These are phyloP conservation scores for Calonectria pseudoreteaudii DNA, from an alignment of 2,329 filamentous ascomycete genomes.

Conservation along the genomic window DNA sequence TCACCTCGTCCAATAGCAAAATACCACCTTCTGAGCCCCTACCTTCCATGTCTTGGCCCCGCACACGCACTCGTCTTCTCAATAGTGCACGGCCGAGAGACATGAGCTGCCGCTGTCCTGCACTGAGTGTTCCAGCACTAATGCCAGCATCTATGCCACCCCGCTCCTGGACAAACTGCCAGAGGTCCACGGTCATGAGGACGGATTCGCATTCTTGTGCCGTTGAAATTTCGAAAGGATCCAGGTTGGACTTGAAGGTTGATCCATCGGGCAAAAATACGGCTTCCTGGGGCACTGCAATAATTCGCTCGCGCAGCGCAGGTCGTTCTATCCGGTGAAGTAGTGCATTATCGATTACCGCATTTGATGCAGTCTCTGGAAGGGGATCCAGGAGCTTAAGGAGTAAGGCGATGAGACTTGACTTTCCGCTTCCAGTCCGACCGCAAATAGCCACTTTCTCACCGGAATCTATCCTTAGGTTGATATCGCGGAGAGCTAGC, in stretches of 20 bases:
- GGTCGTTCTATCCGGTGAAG: conserved; percentile 52
- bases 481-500: conserved; percentile 16
- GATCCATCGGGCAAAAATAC: conserved; percentile 57
- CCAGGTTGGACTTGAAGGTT: conserved; percentile 49
- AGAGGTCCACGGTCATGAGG: conserved; percentile 47
- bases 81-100: conserved; percentile 70
- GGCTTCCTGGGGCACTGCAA: conserved; percentile 63
- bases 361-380: conserved; percentile 1
- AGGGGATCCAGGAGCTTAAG: conserved; percentile 54
- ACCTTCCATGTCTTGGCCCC: not conserved
- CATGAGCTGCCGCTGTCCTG: conserved; percentile 73
- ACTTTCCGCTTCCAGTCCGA: conserved; percentile 54
- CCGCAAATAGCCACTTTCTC: conserved; percentile 40
- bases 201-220: conserved; percentile 44
- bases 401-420: conserved; percentile 52
- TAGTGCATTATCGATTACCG: conserved; percentile 56
- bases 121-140: conserved; percentile 57
- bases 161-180: conserved; percentile 38
- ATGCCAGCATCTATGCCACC: conserved; percentile 50
- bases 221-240: conserved; percentile 47
- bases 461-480: conserved; percentile 29
- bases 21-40: conserved; percentile 31
- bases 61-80: conserved; percentile 39
- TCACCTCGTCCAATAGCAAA: conserved; percentile 56
- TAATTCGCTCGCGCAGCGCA: conserved; percentile 57